phyloP scores from a whole-genome alignment of 768 basidiomycete genomes.

The Porpolomopsis calyptriformis region DNA sequence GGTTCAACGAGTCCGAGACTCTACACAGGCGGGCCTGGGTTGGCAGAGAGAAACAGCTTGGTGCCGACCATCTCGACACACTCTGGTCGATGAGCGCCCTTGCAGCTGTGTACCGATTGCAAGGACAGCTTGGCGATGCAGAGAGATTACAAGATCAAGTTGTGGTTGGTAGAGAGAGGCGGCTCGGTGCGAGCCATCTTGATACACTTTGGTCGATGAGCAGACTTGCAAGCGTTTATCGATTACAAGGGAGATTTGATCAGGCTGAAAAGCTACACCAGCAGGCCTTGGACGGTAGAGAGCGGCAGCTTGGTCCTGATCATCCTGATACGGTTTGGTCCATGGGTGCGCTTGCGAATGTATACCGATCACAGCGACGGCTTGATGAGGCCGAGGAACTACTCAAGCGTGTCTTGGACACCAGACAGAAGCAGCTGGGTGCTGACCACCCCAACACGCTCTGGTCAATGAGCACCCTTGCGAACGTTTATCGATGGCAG shows the following conservation, averaged over 20 bases:
- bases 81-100: neutral
- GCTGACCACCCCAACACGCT: neutral
- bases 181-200: neutral
- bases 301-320: constrained; percentile 1
- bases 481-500: neutral
- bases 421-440: neutral
- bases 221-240: neutral
- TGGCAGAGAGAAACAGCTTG: neutral
- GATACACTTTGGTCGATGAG: neutral
- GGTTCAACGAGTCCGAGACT: neutral
- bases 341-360: neutral
- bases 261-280: neutral
- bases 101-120: neutral
- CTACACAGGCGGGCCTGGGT: neutral
- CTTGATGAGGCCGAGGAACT: neutral
- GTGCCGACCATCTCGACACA: neutral
- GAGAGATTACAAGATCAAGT: neutral
- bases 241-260: neutral
- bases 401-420: constrained; percentile 7
- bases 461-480: neutral
- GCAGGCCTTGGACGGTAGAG: neutral
- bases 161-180: neutral
- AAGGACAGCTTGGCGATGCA: neutral
- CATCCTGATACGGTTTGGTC: neutral
- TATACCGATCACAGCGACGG: neutral